These are phyloP conservation scores for Gymnopilus junonius DNA, from an alignment of 768 basidiomycete species.

Conservation along the genomic window DNA sequence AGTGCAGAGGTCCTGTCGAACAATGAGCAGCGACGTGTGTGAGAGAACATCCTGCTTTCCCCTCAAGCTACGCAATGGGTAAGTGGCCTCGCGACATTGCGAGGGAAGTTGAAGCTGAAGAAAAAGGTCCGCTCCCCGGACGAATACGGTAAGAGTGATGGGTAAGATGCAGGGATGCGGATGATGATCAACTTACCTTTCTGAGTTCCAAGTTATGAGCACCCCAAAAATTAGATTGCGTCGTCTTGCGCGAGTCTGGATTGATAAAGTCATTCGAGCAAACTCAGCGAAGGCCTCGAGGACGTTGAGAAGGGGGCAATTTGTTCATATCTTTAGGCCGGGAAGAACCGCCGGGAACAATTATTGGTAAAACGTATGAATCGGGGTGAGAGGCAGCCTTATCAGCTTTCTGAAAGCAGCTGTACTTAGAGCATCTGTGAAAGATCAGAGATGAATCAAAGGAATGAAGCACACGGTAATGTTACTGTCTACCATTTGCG, in stretches of 20 bases:
- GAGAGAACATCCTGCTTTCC: constrained; percentile 1
- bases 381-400: constrained; percentile 21
- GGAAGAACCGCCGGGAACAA: constrained; percentile 34
- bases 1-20: constrained; percentile 6
- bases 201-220: constrained; percentile 24
- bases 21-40: constrained; percentile 17
- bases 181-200: constrained; percentile 15
- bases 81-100: constrained; percentile 14
- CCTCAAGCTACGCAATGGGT: constrained; percentile 12
- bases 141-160: constrained; percentile 1
- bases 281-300: constrained; percentile 29
- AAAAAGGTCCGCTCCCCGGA: constrained; percentile 17
- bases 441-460: constrained; percentile 21
- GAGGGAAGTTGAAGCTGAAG: constrained; percentile 20
- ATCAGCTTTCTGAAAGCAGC: constrained; percentile 4
- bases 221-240: constrained; percentile 38
- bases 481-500: constrained; percentile 10
- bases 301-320: constrained; percentile 23
- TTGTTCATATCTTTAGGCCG: constrained; percentile 26
- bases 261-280: constrained; percentile 2
- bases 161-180: constrained; percentile 29
- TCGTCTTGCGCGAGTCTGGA: constrained; percentile 11
- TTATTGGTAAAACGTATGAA: constrained; percentile 25
- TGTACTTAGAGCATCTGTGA: constrained; percentile 11
- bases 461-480: constrained; percentile 21